Percentiles rank a stretch among this genome's conserved stretches.
Evolutionary conservation across 2,329 filamentous ascomycete species (phyloP).

Genomic region (Ilyonectria destructans): DNA sequence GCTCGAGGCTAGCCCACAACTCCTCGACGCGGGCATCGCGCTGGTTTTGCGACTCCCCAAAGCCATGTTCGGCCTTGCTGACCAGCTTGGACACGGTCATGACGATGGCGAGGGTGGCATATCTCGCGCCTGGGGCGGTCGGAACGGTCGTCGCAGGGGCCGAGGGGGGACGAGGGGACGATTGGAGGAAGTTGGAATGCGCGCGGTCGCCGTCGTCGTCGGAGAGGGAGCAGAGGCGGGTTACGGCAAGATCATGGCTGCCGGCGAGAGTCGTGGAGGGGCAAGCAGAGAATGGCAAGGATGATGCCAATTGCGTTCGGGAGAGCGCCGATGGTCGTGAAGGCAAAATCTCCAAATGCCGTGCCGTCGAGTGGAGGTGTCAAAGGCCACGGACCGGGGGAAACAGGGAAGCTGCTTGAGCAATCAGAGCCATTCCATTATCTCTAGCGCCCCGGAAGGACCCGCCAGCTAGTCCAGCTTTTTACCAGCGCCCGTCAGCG

Average conservation of each 20-base stretch:
- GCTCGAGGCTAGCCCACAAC: conserved; percentile 89
- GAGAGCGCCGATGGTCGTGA: conserved; percentile 26
- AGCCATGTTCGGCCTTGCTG: conserved; percentile 72
- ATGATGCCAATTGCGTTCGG: conserved; percentile 31
- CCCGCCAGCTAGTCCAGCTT: conserved; percentile 42
- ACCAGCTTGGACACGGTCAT: conserved; percentile 66
- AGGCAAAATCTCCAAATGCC: conserved; percentile 42
- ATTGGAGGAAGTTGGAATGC: conserved; percentile 16
- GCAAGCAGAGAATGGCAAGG: conserved; percentile 28
- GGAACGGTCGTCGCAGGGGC: conserved; percentile 31
- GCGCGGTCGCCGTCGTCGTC: conserved; percentile 30
- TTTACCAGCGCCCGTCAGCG: conserved; percentile 20
- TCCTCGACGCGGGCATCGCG: conserved; percentile 86
- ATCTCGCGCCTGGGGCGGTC: conserved; percentile 49
- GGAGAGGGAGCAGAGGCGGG: conserved; percentile 17
- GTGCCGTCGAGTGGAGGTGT: conserved; percentile 34
- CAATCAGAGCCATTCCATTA: conserved; percentile 51
- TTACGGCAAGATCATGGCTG: conserved; percentile 46
- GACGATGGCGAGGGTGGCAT: conserved; percentile 52
- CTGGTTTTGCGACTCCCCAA: conserved; percentile 83
- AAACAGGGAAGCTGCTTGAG: conserved; percentile 39
- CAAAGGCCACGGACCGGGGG: conserved; percentile 31
- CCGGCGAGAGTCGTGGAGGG: conserved; percentile 16
- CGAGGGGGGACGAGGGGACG: conserved; percentile 14
- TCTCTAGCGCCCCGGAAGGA: conserved; percentile 49